Conservation (phyloP, 2,329 filamentous ascomycete species). For the Talaromyces sp. region DNA sequence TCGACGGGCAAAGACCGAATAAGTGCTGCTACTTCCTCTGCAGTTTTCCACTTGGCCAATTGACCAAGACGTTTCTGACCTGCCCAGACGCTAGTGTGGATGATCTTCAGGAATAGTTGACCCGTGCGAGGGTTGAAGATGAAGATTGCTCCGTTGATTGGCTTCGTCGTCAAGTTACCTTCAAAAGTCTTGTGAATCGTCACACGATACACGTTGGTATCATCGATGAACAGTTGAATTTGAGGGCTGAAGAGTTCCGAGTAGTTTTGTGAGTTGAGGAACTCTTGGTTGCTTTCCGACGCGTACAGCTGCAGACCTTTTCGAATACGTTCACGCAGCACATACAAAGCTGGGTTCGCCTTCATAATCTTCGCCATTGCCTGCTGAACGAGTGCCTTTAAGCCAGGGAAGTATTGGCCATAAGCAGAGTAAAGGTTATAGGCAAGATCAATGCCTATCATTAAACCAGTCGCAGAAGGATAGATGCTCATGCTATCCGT, state of each 20-base stretch:
- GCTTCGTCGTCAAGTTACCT: slow-evolving; percentile 97
- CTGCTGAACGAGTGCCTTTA: slow-evolving; percentile 93
- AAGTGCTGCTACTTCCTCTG: slow-evolving; percentile 96
- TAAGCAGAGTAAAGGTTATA: slow-evolving; percentile 99
- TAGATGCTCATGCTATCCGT: slow-evolving; percentile 99
- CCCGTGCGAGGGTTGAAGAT: slow-evolving; percentile 99
- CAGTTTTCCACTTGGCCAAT: slow-evolving; percentile 98
- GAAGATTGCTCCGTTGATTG: slow-evolving; percentile 99
- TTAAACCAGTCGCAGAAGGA: slow-evolving; percentile 89
- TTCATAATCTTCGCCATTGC: slow-evolving; percentile 99
- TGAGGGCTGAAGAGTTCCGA: slow-evolving; percentile 99
- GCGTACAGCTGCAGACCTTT: slow-evolving; percentile 98
- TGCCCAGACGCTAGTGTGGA: slow-evolving; percentile 98
- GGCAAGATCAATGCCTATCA: slow-evolving; percentile 95
- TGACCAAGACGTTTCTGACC: slow-evolving; percentile 98
- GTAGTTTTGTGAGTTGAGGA: slow-evolving; percentile 98
- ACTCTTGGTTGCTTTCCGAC: slow-evolving; percentile 98
- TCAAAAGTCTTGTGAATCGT: slow-evolving; percentile 99
- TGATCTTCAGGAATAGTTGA: slow-evolving; percentile 97
- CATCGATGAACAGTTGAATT: slow-evolving; percentile 97
- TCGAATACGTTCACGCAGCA: slow-evolving; percentile 92
- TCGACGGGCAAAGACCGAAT: slow-evolving; percentile 94
- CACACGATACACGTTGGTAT: slow-evolving; percentile 98
- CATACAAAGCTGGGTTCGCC: slow-evolving; percentile 93
- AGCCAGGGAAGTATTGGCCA: slow-evolving; percentile 95